Base-by-base conservation (phyloP, 2,329 filamentous ascomycete species). In the Fusarium foetens region DNA sequence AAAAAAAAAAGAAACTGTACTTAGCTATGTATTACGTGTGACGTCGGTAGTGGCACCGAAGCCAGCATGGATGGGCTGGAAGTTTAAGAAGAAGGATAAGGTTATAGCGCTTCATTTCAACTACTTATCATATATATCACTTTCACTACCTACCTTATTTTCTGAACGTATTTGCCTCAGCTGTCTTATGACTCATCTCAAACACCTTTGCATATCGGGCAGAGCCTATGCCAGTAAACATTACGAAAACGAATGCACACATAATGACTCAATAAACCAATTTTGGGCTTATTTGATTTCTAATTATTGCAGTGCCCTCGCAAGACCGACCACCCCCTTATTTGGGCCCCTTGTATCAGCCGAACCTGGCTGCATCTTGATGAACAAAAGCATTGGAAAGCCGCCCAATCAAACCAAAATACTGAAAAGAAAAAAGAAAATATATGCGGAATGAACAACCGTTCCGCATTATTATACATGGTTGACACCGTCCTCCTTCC, bases 1-100 rank as follows among this genome's bases (percentile, higher is more conserved):
- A 54, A 72, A 74, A 61, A 61, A 67, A 69, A 67, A 65, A 70
- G 52, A 72, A 58, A 63, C 63, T 75, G 73, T 73, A 63, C 66
- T 60, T 73, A 60, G 63, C 49, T 64, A 60, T 70, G 70, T 73
- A 73, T 73, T 73, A 68, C 61, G 48, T 61, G 71, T 64, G 41
- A 73, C 70, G 68, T 63, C 45, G 43, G 54, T 59, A 49, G 64
- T 54, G 46, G 53, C 48, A 51, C 57, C 36, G 43, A 64, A 63
- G 48, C 63, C 63, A 66, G 52, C 63, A 41, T 53, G 58, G 61
- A 55, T 62, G 45, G 43, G 48, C 46, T 62, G 62, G 54, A 58
- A 54, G 57, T 64, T 69, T 58, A 58, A 69, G 63, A 64, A 43
- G 58, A 63, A 67, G 54, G 59, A 64, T 42, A 63, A 51, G 58